These are phyloP conservation scores for Cryptococcus jaspeensis DNA, from an alignment of 1,284 basidiomycete genomes.

Conservation along the genomic window DNA sequence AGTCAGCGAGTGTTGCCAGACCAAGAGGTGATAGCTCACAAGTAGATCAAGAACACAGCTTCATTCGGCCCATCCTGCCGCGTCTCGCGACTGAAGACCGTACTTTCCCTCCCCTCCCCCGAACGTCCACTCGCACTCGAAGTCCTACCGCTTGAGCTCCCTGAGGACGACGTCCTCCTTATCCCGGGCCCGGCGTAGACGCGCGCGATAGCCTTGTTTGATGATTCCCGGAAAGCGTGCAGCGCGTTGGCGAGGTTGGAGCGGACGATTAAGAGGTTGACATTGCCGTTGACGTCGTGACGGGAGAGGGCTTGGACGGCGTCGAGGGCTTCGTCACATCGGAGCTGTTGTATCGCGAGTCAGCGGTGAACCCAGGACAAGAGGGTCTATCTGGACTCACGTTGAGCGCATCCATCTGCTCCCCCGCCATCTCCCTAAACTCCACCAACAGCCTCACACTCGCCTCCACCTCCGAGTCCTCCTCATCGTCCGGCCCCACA, in stretches of 20 bases:
- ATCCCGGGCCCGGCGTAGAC: conserved; percentile 60
- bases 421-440: conserved; percentile 74
- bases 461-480: conserved; percentile 58
- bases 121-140: conserved; percentile 3
- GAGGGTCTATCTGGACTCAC: conserved; percentile 57
- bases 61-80: conserved; percentile 47
- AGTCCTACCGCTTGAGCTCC: conserved; percentile 11
- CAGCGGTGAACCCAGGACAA: too few species aligned
- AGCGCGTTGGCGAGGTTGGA: conserved; percentile 68
- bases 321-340: conserved; percentile 39
- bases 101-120: not conserved
- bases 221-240: conserved; percentile 61
- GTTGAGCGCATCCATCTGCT: conserved; percentile 70
- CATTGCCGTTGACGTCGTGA: not conserved
- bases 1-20: not conserved
- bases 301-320: conserved; percentile 31
- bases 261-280: conserved; percentile 63
- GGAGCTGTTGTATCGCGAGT: conserved; percentile 21
- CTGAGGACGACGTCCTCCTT: not conserved
- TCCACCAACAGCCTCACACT: conserved; percentile 76
- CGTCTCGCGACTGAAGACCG: conserved; percentile 8
- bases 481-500: not conserved
- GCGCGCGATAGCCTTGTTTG: conserved; percentile 73
- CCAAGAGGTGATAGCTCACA: conserved; percentile 58
- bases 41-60: conserved; percentile 79